Percentiles rank a stretch among this genome's conserved stretches.
Evolutionary conservation across 1,284 basidiomycete species (phyloP).

Genomic region (Exobasidium cylindrosporum): DNA sequence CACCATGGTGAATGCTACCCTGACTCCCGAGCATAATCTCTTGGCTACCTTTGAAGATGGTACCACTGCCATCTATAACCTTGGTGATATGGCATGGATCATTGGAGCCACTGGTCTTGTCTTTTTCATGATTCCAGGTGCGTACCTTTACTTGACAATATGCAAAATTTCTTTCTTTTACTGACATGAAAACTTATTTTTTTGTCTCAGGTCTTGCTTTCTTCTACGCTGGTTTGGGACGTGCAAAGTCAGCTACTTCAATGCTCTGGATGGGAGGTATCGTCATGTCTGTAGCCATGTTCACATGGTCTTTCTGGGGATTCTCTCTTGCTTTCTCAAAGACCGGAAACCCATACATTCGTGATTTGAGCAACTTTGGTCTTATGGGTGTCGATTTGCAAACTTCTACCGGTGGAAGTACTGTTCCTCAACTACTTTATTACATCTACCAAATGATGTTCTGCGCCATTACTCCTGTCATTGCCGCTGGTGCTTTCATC

Average conservation of each 20-base stretch:
- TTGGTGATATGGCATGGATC: conserved; percentile 62
- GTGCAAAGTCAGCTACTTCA: conserved; percentile 85
- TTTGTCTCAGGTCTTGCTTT: conserved; percentile 56
- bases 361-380: conserved; percentile 69
- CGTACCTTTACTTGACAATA: conserved; percentile 1
- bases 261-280: conserved; percentile 74
- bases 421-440: conserved; percentile 75
- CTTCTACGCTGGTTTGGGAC: conserved; percentile 79
- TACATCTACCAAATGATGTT: conserved; percentile 83
- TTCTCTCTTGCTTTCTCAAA: conserved; percentile 58
- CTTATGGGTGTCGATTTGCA: conserved; percentile 75
- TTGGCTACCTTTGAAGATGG: conserved; percentile 8
- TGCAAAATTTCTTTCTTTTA: conserved; percentile 7
- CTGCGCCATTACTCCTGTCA: conserved; percentile 65
- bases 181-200: not conserved
- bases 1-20: conserved; percentile 19
- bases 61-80: conserved; percentile 34
- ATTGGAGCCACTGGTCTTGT: conserved; percentile 61
- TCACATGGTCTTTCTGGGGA: conserved; percentile 61
- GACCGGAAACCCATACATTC: conserved; percentile 58
- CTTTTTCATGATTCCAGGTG: conserved; percentile 80
- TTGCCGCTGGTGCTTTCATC: conserved; percentile 86
- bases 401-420: conserved; percentile 61
- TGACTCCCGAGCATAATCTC: conserved; percentile 2
- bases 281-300: conserved; percentile 70